Evolutionary conservation across 257 asterid species (phyloP).

Genomic region (Dorcoceras hygrometricum): DNA sequence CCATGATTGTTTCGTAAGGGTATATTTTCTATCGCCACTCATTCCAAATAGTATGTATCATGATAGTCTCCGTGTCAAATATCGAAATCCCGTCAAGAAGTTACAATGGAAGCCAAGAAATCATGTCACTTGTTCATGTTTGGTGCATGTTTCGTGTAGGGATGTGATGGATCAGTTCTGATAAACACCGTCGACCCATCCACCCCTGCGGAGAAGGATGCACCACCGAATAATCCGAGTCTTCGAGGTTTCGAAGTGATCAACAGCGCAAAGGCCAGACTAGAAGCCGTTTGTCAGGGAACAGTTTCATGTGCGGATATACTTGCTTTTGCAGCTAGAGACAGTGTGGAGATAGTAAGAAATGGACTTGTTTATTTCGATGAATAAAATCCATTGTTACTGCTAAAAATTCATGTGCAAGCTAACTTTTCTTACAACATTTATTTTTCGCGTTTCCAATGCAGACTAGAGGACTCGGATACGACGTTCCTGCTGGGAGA

Average conservation of each 20-base stretch:
- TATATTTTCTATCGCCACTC: conserved; percentile 21
- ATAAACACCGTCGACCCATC: conserved; percentile 48
- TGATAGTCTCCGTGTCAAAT: too few relatives aligned
- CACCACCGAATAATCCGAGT: conserved; percentile 67
- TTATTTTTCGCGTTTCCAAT: too few relatives aligned
- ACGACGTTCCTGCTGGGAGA: conserved; percentile 69
- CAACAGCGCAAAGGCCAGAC: conserved; percentile 51
- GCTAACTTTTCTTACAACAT: too few relatives aligned
- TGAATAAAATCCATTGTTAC: not conserved
- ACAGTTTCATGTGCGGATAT: conserved; percentile 82
- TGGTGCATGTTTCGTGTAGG: conserved; percentile 33
- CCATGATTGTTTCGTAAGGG: conserved; percentile 86
- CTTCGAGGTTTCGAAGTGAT: conserved; percentile 72
- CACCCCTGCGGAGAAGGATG: conserved; percentile 70
- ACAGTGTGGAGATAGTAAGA: conserved; percentile 63
- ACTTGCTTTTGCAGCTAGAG: conserved; percentile 80
- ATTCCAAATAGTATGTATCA: too few relatives aligned
- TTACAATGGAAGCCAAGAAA: not conserved
- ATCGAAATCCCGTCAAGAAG: not conserved
- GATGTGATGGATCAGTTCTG: conserved; percentile 86
- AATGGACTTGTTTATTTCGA: too few relatives aligned
- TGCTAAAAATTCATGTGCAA: not conserved
- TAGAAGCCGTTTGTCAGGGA: conserved; percentile 53
- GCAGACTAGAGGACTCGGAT: conserved; percentile 63
- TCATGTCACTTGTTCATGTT: not conserved